These are phyloP conservation scores for Daldinia sp. DNA, from an alignment of 2,329 filamentous ascomycete species.

Conservation along the genomic window DNA sequence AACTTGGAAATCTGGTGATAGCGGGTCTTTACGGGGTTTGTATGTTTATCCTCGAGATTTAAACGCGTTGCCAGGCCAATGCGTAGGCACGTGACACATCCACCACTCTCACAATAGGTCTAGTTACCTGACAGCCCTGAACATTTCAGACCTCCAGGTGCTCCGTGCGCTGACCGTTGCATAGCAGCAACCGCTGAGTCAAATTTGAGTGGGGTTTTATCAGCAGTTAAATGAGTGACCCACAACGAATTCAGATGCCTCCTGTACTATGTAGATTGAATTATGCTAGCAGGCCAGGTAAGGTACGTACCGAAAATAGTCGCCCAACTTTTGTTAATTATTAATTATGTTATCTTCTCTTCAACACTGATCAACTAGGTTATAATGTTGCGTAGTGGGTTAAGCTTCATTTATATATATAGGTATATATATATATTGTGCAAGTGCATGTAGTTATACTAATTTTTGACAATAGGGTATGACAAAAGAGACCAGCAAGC, in stretches of 20 bases:
- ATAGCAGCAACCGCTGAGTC: neutral
- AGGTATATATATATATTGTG: too few species aligned
- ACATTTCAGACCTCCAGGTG: neutral
- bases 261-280: neutral
- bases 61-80: conserved; percentile 33
- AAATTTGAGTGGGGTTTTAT: neutral
- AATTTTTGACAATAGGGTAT: neutral
- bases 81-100: conserved; percentile 15
- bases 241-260: too few species aligned
- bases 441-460: neutral
- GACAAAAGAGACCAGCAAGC: neutral
- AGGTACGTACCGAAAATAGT: too few species aligned
- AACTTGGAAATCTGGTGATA: conserved; percentile 15
- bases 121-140: neutral
- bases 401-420: neutral
- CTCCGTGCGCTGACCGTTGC: neutral
- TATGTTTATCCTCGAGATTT: conserved; percentile 31
- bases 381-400: neutral
- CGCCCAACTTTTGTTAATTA: neutral
- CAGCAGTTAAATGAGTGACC: neutral
- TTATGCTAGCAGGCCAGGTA: too few species aligned
- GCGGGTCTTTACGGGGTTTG: neutral
- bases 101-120: too few species aligned
- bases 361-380: neutral
- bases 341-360: neutral